These are phyloP conservation scores for Boletus subparvulus DNA, from an alignment of 768 basidiomycete species.

Conservation along the genomic window DNA sequence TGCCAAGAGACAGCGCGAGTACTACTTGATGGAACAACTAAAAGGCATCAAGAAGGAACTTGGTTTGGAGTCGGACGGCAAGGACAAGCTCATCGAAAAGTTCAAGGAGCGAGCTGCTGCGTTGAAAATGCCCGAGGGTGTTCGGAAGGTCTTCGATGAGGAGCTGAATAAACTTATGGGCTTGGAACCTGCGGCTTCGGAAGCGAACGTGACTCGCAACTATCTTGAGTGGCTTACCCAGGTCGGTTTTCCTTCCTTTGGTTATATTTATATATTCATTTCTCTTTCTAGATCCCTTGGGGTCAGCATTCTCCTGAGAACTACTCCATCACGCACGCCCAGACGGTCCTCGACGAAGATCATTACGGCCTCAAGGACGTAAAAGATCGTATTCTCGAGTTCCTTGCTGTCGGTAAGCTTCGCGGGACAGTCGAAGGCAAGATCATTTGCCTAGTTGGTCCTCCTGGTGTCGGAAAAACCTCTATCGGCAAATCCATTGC, in stretches of 20 bases:
- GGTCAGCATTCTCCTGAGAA: conserved; percentile 93
- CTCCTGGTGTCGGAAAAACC: conserved; percentile 97
- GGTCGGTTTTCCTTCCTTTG: conserved; percentile 36
- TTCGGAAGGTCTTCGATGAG: conserved; percentile 94
- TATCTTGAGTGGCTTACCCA: conserved; percentile 93
- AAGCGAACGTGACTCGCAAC: conserved; percentile 92
- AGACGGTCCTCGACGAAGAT: conserved; percentile 86
- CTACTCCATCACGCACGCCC: conserved; percentile 81
- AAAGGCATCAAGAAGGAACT: conserved; percentile 96
- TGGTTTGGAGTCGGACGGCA: conserved; percentile 93
- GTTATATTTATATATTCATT: not conserved
- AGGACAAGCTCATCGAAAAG: conserved; percentile 91
- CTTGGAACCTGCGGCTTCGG: conserved; percentile 87
- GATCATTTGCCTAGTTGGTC: conserved; percentile 94
- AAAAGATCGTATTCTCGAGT: conserved; percentile 92
- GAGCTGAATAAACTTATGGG: conserved; percentile 88
- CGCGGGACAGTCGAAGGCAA: conserved; percentile 96
- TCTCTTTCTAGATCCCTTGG: conserved; percentile 79
- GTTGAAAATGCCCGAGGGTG: conserved; percentile 86
- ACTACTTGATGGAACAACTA: conserved; percentile 95
- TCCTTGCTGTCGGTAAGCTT: conserved; percentile 92
- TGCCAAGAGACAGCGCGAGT: conserved; percentile 90
- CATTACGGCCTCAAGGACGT: conserved; percentile 92
- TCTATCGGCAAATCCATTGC: conserved; percentile 95
- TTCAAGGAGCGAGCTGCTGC: conserved; percentile 81